Evolutionary conservation across 1,284 basidiomycete genomes (phyloP), one percentile per base, ranked within the genome.

Genomic region (Filobasidium uniguttulatum): DNA sequence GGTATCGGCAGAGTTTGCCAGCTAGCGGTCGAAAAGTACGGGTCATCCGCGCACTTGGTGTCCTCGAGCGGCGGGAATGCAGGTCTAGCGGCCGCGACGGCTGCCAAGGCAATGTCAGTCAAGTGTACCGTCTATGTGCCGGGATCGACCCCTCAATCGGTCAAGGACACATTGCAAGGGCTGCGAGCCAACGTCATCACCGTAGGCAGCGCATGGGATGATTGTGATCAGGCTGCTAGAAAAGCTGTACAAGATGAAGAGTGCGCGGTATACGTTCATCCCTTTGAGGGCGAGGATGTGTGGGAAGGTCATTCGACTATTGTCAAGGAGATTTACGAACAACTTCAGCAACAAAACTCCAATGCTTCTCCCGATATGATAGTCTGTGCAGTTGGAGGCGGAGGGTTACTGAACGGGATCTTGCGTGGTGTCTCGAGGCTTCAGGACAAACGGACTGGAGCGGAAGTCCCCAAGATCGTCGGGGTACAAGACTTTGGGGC

Each of bases 51-150:
- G 12, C 59, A 63, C 33, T 50, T 67, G 15, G 48, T 66, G 4
- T 58, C 56, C 23, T 61, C 60, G 1, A 59, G 56, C 3, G 63
- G 63, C n/a, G 65, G 65, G 1, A 67, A 67, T 53, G 65, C 65
- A 15, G 64, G 63, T 8, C 46, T 65, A 44, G 52, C 46, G 3
- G 47, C 48, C n/a, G 46, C 52, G 2, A 46, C 37, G 30, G 59
- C 60, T 10, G 60, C 61, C 1, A 49, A 50, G 20, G 35, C 52
- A 8, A 51, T 61, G 1, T 57, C 57, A 15, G 50, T 60, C 23
- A 53, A 43, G 8, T 60, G 60, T 46, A 63, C 59, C n/a, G 57
- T 65, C 31, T 62, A 59, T 40, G 59, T 62, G 0, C 65, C 65
- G 0, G 9, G 33, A 3, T 41, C 51, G 2, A 57, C 58, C 3